phyloP scores from a whole-genome alignment of 2,329 filamentous ascomycete species.

The Calonectria pteridis region DNA sequence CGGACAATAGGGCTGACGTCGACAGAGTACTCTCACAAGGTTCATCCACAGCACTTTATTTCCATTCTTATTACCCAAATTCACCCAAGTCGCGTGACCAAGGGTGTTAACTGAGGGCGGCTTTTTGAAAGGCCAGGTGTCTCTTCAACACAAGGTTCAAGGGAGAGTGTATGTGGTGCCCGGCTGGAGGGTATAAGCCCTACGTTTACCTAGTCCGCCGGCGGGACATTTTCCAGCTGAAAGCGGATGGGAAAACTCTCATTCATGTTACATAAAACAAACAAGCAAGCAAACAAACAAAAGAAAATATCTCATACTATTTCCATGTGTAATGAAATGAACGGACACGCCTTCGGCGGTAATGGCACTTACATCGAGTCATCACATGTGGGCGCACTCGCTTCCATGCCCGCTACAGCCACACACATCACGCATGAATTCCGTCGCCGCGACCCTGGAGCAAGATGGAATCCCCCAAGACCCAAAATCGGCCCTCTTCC shows the following conservation, averaged over 20 bases:
- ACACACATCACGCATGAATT: constrained; percentile 2
- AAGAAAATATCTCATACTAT: background rate
- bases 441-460: background rate
- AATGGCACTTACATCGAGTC: background rate
- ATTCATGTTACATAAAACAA: background rate
- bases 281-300: background rate
- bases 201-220: background rate
- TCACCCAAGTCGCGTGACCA: background rate
- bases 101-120: no score
- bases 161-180: background rate
- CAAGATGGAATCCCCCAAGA: background rate
- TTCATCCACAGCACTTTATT: background rate
- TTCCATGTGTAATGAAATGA: background rate
- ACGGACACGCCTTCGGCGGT: background rate
- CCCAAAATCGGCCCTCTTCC: background rate
- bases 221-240: background rate
- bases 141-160: background rate
- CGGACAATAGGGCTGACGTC: background rate
- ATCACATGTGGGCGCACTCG: background rate
- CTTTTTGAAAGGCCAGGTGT: background rate
- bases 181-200: background rate
- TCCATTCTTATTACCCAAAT: background rate
- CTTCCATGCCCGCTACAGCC: background rate
- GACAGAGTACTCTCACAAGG: background rate
- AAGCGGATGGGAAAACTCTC: background rate